These are phyloP conservation scores for Cutaneotrichosporon dermatis DNA, from an alignment of 1,284 basidiomycete genomes.

Conservation along the genomic window DNA sequence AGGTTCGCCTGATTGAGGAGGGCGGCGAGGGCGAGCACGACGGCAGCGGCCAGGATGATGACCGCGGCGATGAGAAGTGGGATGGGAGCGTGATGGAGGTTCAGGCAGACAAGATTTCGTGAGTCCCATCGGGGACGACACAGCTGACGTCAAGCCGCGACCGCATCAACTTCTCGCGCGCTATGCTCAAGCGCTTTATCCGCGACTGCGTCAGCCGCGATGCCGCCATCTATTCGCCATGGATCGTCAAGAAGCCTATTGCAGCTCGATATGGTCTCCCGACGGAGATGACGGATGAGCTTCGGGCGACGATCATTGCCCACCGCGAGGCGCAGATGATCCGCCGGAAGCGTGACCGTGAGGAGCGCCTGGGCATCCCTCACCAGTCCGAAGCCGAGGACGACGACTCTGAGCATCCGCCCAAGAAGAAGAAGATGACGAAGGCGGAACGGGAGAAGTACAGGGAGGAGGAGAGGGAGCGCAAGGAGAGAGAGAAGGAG, in stretches of 20 bases:
- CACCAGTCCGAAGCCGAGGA: constrained; percentile 61
- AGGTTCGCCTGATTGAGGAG: constrained; percentile 63
- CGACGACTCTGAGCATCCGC: constrained; percentile 57
- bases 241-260: constrained; percentile 83
- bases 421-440: constrained; percentile 72
- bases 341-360: constrained; percentile 66
- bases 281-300: constrained; percentile 76
- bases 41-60: constrained; percentile 19
- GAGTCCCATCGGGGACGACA: constrained; percentile 26
- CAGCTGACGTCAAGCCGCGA: constrained; percentile 64
- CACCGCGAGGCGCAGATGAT: constrained; percentile 82
- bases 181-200: constrained; percentile 90
- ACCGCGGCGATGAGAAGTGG: constrained; percentile 42
- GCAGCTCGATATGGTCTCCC: constrained; percentile 78
- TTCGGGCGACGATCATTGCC: constrained; percentile 68
- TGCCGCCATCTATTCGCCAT: constrained; percentile 84
- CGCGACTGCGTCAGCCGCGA: constrained; percentile 90
- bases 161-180: constrained; percentile 89
- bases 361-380: constrained; percentile 54
- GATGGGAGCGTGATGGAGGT: constrained; percentile 72
- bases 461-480: constrained; percentile 51
- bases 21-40: constrained; percentile 30
- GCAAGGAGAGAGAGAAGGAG: constrained; percentile 22
- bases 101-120: constrained; percentile 73
- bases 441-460: constrained; percentile 28